Conservation (phyloP, 306 rosid genomes). For the Purshia tridentata region DNA sequence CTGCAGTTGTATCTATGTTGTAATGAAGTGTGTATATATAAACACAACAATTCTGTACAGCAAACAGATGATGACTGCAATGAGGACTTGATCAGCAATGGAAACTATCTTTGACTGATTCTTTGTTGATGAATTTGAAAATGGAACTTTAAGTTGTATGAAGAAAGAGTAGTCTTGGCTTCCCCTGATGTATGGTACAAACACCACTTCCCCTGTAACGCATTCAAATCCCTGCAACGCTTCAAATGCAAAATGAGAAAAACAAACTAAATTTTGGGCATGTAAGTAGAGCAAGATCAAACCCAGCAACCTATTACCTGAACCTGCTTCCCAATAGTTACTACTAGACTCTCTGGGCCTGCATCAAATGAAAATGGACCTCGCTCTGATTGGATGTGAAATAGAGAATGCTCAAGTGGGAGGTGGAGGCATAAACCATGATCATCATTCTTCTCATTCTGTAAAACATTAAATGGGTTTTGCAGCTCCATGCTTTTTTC, state of each 20-base stretch:
- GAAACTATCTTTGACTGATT: slow-evolving; percentile 36
- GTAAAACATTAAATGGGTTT: slow-evolving; percentile 5
- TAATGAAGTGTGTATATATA: slow-evolving; percentile 32
- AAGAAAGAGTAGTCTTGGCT: slow-evolving; percentile 46
- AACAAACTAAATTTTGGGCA: not conserved
- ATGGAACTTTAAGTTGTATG: slow-evolving; percentile 51
- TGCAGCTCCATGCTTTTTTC: slow-evolving; percentile 27
- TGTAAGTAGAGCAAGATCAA: not conserved
- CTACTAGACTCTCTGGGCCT: slow-evolving; percentile 55
- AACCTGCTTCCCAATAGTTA: slow-evolving; percentile 65
- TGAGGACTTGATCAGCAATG: slow-evolving; percentile 52
- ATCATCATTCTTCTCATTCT: slow-evolving; percentile 23
- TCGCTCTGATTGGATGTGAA: slow-evolving; percentile 46
- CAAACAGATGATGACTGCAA: slow-evolving; percentile 42
- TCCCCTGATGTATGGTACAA: slow-evolving; percentile 41
- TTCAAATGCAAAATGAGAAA: slow-evolving; percentile 38
- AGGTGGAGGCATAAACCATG: slow-evolving; percentile 66
- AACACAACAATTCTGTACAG: slow-evolving; percentile 42
- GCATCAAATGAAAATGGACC: slow-evolving; percentile 55
- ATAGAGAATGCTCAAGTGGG: slow-evolving; percentile 55
- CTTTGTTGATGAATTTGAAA: slow-evolving; percentile 25
- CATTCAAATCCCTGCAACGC: slow-evolving; percentile 42
- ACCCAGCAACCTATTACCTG: slow-evolving; percentile 68
- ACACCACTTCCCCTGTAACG: slow-evolving; percentile 54
- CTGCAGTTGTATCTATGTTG: not conserved